Evolutionary conservation across 306 rosid genomes (phyloP).

Genomic region (Prunus mongolica): DNA sequence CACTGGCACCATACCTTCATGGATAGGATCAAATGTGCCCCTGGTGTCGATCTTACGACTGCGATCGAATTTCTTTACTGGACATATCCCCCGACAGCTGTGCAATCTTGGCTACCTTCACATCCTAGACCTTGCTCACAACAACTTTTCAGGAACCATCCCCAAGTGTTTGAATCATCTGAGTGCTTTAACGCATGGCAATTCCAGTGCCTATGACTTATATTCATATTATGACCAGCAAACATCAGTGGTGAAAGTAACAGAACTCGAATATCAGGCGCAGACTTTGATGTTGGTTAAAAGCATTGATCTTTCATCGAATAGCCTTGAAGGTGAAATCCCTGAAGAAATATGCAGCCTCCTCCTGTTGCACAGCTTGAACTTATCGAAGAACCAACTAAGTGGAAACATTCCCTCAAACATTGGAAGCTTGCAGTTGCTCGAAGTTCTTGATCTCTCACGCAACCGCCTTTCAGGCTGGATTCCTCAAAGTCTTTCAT

Average conservation of each 20-base stretch:
- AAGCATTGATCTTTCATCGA: constrained; percentile 5
- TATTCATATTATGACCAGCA: not conserved
- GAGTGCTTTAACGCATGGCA: not conserved
- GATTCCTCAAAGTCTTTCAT: constrained; percentile 5
- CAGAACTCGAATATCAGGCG: not conserved
- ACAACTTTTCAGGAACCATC: constrained; percentile 4
- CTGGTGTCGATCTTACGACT: not conserved
- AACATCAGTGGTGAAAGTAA: not conserved
- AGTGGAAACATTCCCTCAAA: constrained; percentile 6
- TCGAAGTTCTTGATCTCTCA: not conserved
- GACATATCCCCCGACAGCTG: not conserved
- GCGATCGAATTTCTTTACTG: not conserved
- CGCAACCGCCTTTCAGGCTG: not conserved
- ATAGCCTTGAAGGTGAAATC: constrained; percentile 13
- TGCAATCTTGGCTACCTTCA: not conserved
- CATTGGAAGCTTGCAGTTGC: not conserved
- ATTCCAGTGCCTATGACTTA: not conserved
- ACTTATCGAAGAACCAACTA: constrained; percentile 10
- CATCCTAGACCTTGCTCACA: constrained; percentile 5
- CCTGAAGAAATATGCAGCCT: not conserved
- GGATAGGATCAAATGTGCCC: not conserved
- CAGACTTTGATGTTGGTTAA: not conserved
- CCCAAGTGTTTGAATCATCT: constrained; percentile 10
- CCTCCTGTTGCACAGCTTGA: not conserved
- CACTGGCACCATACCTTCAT: not conserved